A percentile compares a stretch with the other conserved stretches of the same genome.
phyloP scores from a whole-genome alignment of 768 basidiomycete species.

The Rhizopogon salebrosus region DNA sequence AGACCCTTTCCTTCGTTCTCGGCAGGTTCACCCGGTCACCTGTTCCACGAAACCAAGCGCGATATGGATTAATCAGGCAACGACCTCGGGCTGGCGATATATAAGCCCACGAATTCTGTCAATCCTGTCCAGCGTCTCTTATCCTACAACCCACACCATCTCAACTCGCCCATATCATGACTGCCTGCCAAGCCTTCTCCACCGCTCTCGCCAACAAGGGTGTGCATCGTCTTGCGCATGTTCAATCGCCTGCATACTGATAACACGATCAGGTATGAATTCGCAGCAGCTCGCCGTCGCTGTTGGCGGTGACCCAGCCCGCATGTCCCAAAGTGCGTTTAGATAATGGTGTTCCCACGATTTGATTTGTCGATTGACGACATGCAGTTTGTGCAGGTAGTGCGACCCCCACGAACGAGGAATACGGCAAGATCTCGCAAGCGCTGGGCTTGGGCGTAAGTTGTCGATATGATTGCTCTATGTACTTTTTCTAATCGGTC shows the following conservation, averaged over 20 bases:
- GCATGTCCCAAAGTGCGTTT: neutral
- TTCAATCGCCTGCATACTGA: neutral
- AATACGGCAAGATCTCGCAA: conserved; percentile 44
- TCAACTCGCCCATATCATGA: neutral
- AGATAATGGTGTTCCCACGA: neutral
- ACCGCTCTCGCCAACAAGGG: neutral
- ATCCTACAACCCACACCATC: neutral
- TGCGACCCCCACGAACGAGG: conserved; percentile 36
- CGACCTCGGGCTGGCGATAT: neutral
- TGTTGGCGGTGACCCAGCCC: neutral
- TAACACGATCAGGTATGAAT: neutral
- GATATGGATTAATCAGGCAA: neutral
- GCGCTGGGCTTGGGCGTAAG: conserved; percentile 29
- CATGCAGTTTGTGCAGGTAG: conserved; percentile 44
- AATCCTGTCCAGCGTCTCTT: neutral
- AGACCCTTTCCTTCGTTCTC: neutral
- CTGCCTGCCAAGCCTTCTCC: neutral
- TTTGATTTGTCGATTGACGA: neutral
- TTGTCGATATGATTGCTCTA: neutral
- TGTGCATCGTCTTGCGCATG: neutral
- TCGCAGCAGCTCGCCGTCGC: neutral
- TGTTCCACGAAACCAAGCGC: neutral
- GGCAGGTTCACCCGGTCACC: neutral
- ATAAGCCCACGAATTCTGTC: neutral
- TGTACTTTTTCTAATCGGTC: neutral